phyloP scores from a whole-genome alignment of 192 early-diverging fungal species.

The Dissophora globulifera region DNA sequence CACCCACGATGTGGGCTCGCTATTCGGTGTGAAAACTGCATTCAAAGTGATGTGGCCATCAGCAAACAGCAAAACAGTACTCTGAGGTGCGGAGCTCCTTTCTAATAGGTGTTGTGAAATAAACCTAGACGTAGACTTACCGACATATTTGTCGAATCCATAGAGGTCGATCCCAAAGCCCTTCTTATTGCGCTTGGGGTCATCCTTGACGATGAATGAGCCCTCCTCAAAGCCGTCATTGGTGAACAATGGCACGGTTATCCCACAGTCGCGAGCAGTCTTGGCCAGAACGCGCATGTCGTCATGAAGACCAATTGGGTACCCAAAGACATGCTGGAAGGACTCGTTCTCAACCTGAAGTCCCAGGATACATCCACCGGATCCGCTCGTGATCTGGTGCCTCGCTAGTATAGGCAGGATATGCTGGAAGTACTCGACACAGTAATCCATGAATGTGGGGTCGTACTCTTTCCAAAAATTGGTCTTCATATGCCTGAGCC shows the following conservation, averaged over 20 bases:
- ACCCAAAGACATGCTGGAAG: slow-evolving; percentile 64
- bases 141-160: slow-evolving; percentile 83
- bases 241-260: slow-evolving; percentile 86
- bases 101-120: background rate
- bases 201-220: slow-evolving; percentile 63
- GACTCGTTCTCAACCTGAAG: slow-evolving; percentile 89
- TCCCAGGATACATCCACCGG: slow-evolving; percentile 76
- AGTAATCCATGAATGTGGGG: slow-evolving; percentile 71
- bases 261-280: slow-evolving; percentile 77
- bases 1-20: slow-evolving; percentile 61
- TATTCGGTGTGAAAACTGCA: slow-evolving; percentile 65
- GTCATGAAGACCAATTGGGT: slow-evolving; percentile 83
- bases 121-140: slow-evolving; percentile 36
- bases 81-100: no score
- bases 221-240: slow-evolving; percentile 84
- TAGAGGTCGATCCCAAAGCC: slow-evolving; percentile 82
- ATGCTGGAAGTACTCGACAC: slow-evolving; percentile 78
- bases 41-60: background rate
- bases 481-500: slow-evolving; percentile 75
- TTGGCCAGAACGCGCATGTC: slow-evolving; percentile 83
- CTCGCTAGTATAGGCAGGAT: slow-evolving; percentile 79
- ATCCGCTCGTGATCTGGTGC: slow-evolving; percentile 78
- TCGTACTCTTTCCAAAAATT: slow-evolving; percentile 78
- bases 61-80: background rate
- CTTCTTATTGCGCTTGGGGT: slow-evolving; percentile 47